Evolutionary conservation across 768 basidiomycete species (phyloP), one percentile per base, ranked within the genome.

Genomic region (Leucocoprinus sp.): DNA sequence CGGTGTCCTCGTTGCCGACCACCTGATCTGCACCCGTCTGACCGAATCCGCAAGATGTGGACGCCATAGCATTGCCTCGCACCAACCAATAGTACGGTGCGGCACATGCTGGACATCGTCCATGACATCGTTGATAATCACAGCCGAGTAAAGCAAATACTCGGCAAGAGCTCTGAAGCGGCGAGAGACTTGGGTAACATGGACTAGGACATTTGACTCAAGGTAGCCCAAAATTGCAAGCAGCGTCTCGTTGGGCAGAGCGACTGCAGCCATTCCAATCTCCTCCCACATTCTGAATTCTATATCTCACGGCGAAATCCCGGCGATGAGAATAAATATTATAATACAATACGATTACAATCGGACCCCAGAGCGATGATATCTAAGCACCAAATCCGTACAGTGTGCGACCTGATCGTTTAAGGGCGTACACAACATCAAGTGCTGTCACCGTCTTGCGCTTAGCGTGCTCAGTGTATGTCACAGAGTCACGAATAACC

Each of bases 391-490:
- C 89, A 72, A 93, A 91, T 67, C 90, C 92, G 61, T 93, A 93
- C 22, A 95, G 79, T 14, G 90, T 93, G 54, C 90, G 81, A 18
- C 85, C 86, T 35, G 82, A 85, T 24, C 86, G 80, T 66, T 89
- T 88, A 38, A 90, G 75, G 5, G 87, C 86, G 54, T 89, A 90
- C 9, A 89, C 86, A 24, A 90, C 93, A 60, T 97, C 93, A 54
- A 97, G 85, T 1, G 93, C 91, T 37, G 93, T 95, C 38, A 95
- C 92, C 21, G 91, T 93, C 68, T 89, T 90, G 62, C 90, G 75
- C 70, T 97, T 97, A 31, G 93, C 93, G 67, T 97, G 93, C 66
- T 97, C 93, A 43, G 93, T 96, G 80, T 97, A 96, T 65, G 93
- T 96, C 55, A 96, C 93, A 44, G 91, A 93, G 63, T 95, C 93